These are phyloP conservation scores for Colletotrichum cereale DNA, from an alignment of 2,329 filamentous ascomycete species.

Conservation along the genomic window DNA sequence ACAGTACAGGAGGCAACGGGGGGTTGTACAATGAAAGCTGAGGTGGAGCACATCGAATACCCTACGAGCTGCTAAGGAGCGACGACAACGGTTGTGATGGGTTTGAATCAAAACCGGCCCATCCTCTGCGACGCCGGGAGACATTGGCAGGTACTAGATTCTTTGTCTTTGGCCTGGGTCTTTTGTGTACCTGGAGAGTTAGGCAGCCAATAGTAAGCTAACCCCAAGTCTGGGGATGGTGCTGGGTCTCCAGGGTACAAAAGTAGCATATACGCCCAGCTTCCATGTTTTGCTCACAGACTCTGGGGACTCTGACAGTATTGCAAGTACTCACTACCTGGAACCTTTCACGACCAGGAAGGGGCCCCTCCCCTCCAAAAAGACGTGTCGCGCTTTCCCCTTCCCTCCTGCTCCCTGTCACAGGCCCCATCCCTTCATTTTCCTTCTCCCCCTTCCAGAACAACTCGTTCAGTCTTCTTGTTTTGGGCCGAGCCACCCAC, in stretches of 20 bases:
- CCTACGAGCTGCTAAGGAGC: neutral
- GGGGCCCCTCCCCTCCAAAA: conserved; percentile 27
- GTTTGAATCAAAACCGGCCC: neutral
- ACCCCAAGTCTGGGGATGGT: conserved; percentile 21
- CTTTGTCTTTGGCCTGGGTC: conserved; percentile 14
- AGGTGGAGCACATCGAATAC: no score
- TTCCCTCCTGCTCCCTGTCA: conserved; percentile 36
- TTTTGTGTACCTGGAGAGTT: conserved; percentile 3
- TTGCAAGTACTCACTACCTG: neutral
- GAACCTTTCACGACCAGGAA: neutral
- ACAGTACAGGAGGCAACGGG: conserved; percentile 1
- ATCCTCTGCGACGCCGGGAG: conserved; percentile 15
- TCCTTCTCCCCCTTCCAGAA: conserved; percentile 40
- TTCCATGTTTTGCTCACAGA: neutral
- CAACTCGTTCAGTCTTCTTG: conserved; percentile 34
- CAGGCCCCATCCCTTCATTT: conserved; percentile 41
- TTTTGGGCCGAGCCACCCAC: conserved; percentile 40
- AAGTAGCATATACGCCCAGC: conserved; percentile 1
- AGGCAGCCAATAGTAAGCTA: conserved; percentile 16
- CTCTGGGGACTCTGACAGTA: neutral
- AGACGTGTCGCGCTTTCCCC: conserved; percentile 37
- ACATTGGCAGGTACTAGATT: neutral
- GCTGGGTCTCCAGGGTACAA: conserved; percentile 11
- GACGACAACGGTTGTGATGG: neutral
- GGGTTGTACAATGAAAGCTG: conserved; percentile 14